Percentiles rank a stretch among this genome's conserved stretches.
Evolutionary conservation across 192 early-diverging fungal genomes (phyloP).

Genomic region (Paraglomus brasilianum): DNA sequence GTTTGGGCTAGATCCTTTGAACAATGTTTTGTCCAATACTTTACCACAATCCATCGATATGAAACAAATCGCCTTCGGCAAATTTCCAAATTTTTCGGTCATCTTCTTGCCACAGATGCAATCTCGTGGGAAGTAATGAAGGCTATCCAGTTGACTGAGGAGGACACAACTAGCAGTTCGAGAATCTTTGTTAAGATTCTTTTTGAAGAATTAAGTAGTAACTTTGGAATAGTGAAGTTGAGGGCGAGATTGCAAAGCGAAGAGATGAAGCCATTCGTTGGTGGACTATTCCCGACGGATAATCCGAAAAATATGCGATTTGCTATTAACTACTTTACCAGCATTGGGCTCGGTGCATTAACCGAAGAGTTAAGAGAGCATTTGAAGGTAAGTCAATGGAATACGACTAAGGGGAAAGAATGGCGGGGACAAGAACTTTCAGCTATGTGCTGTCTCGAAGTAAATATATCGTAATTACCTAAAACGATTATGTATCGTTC

Average conservation of each 20-base stretch:
- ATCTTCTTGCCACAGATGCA: slow-evolving; percentile 81
- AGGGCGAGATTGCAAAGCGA: slow-evolving; percentile 71
- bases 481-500: too few species aligned
- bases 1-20: slow-evolving; percentile 79
- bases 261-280: slow-evolving; percentile 67
- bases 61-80: slow-evolving; percentile 94
- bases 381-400: slow-evolving; percentile 52
- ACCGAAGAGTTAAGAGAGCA: slow-evolving; percentile 92
- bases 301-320: slow-evolving; percentile 87
- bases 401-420: not conserved
- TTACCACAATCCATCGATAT: slow-evolving; percentile 88
- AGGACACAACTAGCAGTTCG: slow-evolving; percentile 93
- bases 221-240: slow-evolving; percentile 78
- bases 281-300: slow-evolving; percentile 88
- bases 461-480: not conserved
- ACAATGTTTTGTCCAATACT: slow-evolving; percentile 76
- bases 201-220: slow-evolving; percentile 84
- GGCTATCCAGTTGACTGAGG: slow-evolving; percentile 83
- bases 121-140: slow-evolving; percentile 81
- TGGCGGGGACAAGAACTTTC: not conserved
- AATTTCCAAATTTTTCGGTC: slow-evolving; percentile 88
- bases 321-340: slow-evolving; percentile 98
- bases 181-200: slow-evolving; percentile 97
- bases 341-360: slow-evolving; percentile 87
- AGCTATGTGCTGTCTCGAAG: slow-evolving; percentile 18